Evolutionary conservation across 345 rosid genomes (phyloP).

Genomic region (Mallotus nudiflorus): DNA sequence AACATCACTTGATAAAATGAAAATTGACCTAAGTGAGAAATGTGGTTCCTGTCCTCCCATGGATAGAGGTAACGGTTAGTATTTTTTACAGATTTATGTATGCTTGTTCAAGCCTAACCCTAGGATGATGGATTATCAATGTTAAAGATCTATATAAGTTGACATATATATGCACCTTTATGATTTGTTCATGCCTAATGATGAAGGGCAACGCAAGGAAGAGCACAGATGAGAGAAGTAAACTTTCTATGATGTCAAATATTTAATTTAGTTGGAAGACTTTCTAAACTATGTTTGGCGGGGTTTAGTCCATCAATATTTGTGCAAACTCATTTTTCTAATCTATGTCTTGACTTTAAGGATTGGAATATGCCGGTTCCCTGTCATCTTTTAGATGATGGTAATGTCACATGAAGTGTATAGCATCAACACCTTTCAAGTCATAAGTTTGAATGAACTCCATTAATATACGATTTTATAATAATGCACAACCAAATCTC

Average conservation of each 20-base stretch:
- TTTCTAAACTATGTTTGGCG: not conserved
- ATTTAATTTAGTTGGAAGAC: not conserved
- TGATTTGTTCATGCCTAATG: not conserved
- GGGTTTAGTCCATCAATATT: not conserved
- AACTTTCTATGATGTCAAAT: not conserved
- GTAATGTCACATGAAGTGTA: not conserved
- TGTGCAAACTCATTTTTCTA: not conserved
- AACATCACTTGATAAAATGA: slow-evolving; percentile 2
- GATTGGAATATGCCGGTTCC: not conserved
- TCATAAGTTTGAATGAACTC: not conserved
- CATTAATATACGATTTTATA: not conserved
- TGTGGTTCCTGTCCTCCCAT: not conserved
- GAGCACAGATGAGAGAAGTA: not conserved
- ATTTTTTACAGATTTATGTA: not conserved
- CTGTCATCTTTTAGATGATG: not conserved
- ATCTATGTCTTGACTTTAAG: not conserved
- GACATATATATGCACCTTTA: not conserved
- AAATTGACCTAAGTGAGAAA: not conserved
- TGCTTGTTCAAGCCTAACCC: not conserved
- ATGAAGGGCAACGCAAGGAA: not conserved
- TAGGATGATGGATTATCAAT: no score
- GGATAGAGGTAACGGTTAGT: not conserved
- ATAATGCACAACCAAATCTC: not conserved
- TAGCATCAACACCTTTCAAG: no score
- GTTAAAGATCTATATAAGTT: not conserved